Percentiles rank a stretch among this genome's conserved stretches.
Conservation (phyloP, 768 basidiomycete species). For the Lentinus tigrinus region DNA sequence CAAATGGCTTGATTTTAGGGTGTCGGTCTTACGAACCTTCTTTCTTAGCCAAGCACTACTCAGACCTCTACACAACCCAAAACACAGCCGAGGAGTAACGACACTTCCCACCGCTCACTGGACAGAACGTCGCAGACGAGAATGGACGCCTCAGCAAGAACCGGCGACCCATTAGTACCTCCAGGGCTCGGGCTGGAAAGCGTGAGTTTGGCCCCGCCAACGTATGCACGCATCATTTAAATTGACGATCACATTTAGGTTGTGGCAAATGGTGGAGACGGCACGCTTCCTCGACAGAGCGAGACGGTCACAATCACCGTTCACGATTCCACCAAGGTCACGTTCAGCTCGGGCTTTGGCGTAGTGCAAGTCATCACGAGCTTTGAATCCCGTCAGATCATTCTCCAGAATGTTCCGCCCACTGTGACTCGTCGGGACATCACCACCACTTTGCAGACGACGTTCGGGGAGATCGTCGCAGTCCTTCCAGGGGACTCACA, state of each 20-base stretch:
- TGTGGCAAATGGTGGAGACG: too few relatives aligned
- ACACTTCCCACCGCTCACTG: background rate
- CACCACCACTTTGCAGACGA: constrained; percentile 34
- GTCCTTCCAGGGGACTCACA: constrained; percentile 29
- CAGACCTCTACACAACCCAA: too few relatives aligned
- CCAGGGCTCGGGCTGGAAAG: constrained; percentile 24
- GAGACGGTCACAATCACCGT: constrained; percentile 33
- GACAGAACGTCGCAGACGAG: background rate
- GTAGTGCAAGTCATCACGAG: constrained; percentile 59
- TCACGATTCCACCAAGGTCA: constrained; percentile 55
- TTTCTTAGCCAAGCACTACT: too few relatives aligned
- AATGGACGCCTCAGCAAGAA: background rate
- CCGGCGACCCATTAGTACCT: constrained; percentile 9
- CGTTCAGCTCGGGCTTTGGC: constrained; percentile 59
- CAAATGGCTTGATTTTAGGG: too few relatives aligned
- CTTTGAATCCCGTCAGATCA: constrained; percentile 66
- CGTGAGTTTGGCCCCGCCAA: constrained; percentile 6
- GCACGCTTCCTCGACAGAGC: background rate
- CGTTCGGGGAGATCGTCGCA: constrained; percentile 48
- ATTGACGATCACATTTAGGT: too few relatives aligned
- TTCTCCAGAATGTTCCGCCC: constrained; percentile 49
- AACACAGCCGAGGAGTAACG: background rate
- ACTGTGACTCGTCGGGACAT: constrained; percentile 36
- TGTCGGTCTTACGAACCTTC: too few relatives aligned
- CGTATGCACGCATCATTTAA: background rate